phyloP scores from a whole-genome alignment of 192 early-diverging fungal genomes.

The Coemansia sp. region DNA sequence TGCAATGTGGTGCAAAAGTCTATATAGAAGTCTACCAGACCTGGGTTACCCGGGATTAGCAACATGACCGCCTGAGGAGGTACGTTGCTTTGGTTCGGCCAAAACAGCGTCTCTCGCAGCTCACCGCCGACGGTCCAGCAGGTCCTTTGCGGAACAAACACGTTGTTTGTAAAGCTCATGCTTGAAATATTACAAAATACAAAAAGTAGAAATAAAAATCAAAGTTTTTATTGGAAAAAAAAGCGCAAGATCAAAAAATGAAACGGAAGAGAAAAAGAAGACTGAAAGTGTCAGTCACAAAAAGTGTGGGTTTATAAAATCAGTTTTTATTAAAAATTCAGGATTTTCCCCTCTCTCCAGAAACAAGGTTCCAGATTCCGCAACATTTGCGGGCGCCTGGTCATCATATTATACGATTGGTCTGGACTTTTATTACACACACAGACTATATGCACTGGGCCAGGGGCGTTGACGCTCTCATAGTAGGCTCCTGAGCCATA shows the following conservation, averaged over 20 bases:
- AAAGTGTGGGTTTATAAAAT: too few relatives aligned
- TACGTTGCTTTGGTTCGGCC: constrained; percentile 24
- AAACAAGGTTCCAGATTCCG: too few relatives aligned
- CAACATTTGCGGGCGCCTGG: too few relatives aligned
- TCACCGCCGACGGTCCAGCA: constrained; percentile 33
- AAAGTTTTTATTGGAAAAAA: not conserved
- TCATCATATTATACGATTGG: too few relatives aligned
- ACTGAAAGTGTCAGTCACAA: too few relatives aligned
- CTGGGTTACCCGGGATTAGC: constrained; percentile 75
- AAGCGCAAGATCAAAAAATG: not conserved
- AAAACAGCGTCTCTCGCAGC: constrained; percentile 47
- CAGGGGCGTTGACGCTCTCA: too few relatives aligned
- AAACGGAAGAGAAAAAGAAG: not conserved
- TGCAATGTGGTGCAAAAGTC: constrained; percentile 67
- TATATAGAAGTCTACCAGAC: constrained; percentile 78
- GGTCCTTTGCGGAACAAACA: constrained; percentile 35
- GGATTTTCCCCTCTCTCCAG: too few relatives aligned
- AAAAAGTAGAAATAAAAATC: not conserved
- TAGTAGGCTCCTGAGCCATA: not conserved
- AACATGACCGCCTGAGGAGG: constrained; percentile 49
- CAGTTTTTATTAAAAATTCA: too few relatives aligned
- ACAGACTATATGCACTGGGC: too few relatives aligned
- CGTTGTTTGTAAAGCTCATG: constrained; percentile 40
- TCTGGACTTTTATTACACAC: too few relatives aligned
- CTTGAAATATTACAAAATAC: not conserved